phyloP scores from a whole-genome alignment of 2,329 filamentous ascomycete species.

The Fusarium fracticaudum region DNA sequence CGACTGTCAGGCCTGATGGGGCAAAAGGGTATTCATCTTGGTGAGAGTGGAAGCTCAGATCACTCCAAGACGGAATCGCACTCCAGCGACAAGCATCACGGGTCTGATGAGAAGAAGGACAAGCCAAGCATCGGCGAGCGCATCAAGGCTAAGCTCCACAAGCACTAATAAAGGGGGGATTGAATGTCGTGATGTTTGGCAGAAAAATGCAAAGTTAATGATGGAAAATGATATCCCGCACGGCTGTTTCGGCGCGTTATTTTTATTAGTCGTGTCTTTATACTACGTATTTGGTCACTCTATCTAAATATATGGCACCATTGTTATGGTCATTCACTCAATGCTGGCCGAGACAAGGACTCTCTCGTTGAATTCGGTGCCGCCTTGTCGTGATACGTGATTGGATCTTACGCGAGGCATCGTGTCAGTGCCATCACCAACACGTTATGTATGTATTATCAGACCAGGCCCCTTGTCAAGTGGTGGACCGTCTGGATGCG shows the following conservation, averaged over 20 bases:
- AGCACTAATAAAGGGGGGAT: slow-evolving; percentile 45
- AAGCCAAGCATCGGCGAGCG: slow-evolving; percentile 68
- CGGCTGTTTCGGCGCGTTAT: background rate
- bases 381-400: background rate
- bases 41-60: slow-evolving; percentile 10
- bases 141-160: slow-evolving; percentile 76
- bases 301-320: background rate
- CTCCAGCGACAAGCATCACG: slow-evolving; percentile 25
- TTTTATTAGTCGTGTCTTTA: background rate
- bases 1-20: slow-evolving; percentile 46
- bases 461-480: background rate
- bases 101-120: slow-evolving; percentile 42
- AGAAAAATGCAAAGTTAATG: slow-evolving; percentile 9
- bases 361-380: background rate
- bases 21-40: slow-evolving; percentile 44
- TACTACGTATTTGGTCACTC: background rate
- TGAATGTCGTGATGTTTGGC: background rate
- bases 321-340: background rate
- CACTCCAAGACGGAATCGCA: slow-evolving; percentile 8
- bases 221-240: slow-evolving; percentile 32
- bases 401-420: background rate
- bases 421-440: background rate
- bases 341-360: background rate
- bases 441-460: background rate
- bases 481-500: background rate